These are phyloP conservation scores for Mortierella sp. DNA, from an alignment of 371 early-diverging fungal species.

Conservation along the genomic window DNA sequence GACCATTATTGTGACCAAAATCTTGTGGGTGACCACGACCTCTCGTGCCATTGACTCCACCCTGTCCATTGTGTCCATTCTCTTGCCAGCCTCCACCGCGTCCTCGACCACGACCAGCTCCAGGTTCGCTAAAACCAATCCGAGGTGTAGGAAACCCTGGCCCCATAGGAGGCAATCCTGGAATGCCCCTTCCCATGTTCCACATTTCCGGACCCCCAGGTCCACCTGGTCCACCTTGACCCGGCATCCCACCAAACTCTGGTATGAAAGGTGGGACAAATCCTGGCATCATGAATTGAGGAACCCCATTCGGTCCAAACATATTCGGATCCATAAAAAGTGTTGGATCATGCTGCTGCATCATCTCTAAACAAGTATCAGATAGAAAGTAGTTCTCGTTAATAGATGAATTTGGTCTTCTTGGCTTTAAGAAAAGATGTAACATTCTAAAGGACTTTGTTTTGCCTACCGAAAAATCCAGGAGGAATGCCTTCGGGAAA, in stretches of 20 bases:
- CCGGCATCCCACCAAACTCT: constrained; percentile 33
- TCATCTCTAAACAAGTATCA: constrained; percentile 24
- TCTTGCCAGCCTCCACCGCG: constrained; percentile 45
- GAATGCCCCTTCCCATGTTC: constrained; percentile 51
- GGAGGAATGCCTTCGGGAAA: constrained; percentile 46
- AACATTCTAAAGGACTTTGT: not conserved
- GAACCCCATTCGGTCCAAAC: constrained; percentile 32
- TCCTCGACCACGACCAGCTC: constrained; percentile 46
- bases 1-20: not conserved
- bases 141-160: constrained; percentile 51
- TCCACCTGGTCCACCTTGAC: constrained; percentile 14
- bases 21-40: constrained; percentile 25
- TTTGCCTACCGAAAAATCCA: constrained; percentile 42
- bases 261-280: constrained; percentile 48
- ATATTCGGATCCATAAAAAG: constrained; percentile 53
- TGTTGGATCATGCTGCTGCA: constrained; percentile 46
- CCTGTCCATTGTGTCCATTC: constrained; percentile 13
- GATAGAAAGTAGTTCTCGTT: not conserved
- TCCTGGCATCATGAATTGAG: constrained; percentile 50
- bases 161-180: constrained; percentile 51
- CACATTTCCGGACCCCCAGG: constrained; percentile 46
- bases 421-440: too few species aligned
- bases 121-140: constrained; percentile 46
- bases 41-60: not conserved
- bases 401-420: not conserved